Evolutionary conservation across 495 filamentous ascomycete species (phyloP).

Genomic region (Lasiosphaeriaceae sp.): DNA sequence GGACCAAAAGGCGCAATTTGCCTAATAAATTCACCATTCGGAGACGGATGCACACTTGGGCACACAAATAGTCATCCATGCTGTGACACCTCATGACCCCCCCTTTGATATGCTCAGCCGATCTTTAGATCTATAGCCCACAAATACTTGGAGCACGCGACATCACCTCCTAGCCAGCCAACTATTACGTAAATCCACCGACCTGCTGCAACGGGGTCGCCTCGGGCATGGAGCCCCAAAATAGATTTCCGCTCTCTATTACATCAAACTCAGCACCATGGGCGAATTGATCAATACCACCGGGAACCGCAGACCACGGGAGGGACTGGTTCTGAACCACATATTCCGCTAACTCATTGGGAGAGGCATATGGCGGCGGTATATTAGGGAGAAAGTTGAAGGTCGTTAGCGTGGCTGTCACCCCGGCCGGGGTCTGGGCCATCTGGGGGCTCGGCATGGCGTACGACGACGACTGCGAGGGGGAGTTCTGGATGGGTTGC

Average conservation of each 20-base stretch:
- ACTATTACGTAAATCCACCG: not conserved
- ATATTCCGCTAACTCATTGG: conserved; percentile 22
- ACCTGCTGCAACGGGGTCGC: not conserved
- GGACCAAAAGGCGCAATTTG: no score
- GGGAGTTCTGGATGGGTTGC: conserved; percentile 2
- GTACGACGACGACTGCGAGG: conserved; percentile 15
- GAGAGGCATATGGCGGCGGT: conserved; percentile 17
- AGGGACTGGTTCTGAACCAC: conserved; percentile 29
- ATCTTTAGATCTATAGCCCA: no score
- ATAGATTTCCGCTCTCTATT: conserved; percentile 21
- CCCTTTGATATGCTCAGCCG: no score
- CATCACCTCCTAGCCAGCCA: no score
- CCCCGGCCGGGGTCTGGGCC: not conserved
- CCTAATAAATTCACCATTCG: no score
- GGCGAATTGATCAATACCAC: conserved; percentile 39
- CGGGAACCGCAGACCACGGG: conserved; percentile 32
- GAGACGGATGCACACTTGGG: no score
- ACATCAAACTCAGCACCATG: conserved; percentile 27
- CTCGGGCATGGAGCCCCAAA: conserved; percentile 23
- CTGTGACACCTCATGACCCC: no score
- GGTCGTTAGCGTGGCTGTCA: conserved; percentile 1
- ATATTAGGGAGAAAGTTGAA: conserved; percentile 5
- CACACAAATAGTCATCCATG: no score
- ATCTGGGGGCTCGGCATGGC: conserved; percentile 14
- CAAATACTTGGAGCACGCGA: no score